Evolutionary conservation across 106 monocot species (phyloP), one percentile per base, ranked within the genome.

Genomic region (Allium cepa): DNA sequence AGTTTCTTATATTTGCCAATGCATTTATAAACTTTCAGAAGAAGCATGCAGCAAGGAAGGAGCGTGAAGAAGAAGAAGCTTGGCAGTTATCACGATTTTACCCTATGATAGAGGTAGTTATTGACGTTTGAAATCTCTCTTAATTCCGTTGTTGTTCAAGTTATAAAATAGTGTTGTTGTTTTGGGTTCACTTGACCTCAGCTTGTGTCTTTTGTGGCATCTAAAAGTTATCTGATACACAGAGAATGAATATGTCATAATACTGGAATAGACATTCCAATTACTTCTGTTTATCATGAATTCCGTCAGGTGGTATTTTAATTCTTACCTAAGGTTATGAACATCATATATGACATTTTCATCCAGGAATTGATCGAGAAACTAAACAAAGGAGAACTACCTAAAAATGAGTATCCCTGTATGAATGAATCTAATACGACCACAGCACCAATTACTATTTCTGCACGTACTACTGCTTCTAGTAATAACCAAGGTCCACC

Each of bases 361-460:
- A 70, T 80, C 48, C 52, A 99, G 97, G 97, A 99, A 22, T 67
- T 99, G 63, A 69, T 99, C 64, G 97, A 92, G 84, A 99, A 90
- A 79, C 87, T 99, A 49, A 71, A 78, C 63, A 99, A 87, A 68
- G 90, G 87, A 56, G 79, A 93, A 62, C 79, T 93, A 67, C 83
- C 90, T n/a, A 57, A 82, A 69, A 79, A 85, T 73, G 99, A 93
- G 50, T 99, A 85, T 52, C 84, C 77, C 3, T 90, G 93, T 68
- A 85, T 93, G 85, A 99, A 93, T 79, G 92, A 87, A 46, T 87
- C 99, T 60, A 85, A 85, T 63, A 81, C 89, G 56, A 66, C 81
- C 45, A 80, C 81, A 71, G 85, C 74, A 81, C 66, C 87, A 28
- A 36, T 47, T 47, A 74, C 68, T 58, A 4, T 48, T 68, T 77